phyloP scores from a whole-genome alignment of 2,329 filamentous ascomycete genomes.

The Coniochaeta ligniaria region DNA sequence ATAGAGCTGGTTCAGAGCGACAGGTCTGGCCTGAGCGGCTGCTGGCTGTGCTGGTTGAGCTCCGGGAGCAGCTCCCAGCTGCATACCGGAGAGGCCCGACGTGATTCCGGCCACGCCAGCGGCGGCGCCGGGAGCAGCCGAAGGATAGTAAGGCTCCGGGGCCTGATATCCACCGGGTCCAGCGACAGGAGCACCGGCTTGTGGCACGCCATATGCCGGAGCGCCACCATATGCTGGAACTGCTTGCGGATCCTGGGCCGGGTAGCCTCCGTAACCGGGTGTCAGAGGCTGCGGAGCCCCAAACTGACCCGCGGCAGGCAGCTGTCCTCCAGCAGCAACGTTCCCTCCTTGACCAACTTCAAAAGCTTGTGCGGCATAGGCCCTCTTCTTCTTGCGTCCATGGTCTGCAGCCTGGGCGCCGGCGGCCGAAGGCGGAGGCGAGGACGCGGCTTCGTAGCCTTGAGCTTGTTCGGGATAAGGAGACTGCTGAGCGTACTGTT shows the following conservation, averaged over 20 bases:
- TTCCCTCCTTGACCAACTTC: constrained; percentile 88
- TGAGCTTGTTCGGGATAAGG: constrained; percentile 30
- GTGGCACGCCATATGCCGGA: constrained; percentile 32
- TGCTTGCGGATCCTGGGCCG: constrained; percentile 37
- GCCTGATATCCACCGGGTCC: constrained; percentile 58
- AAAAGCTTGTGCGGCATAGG: constrained; percentile 91
- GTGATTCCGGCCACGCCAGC: constrained; percentile 65
- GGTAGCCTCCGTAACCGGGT: constrained; percentile 53
- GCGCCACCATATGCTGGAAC: constrained; percentile 31
- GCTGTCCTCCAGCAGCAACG: constrained; percentile 44
- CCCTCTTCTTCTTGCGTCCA: constrained; percentile 81
- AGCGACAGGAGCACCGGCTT: constrained; percentile 31
- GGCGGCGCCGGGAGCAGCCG: constrained; percentile 17
- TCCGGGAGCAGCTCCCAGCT: constrained; percentile 59
- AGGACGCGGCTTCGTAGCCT: constrained; percentile 29
- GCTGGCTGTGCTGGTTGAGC: constrained; percentile 32
- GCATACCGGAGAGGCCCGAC: constrained; percentile 80
- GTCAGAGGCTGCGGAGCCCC: constrained; percentile 33
- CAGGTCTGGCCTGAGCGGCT: constrained; percentile 30
- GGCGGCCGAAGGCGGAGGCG: constrained; percentile 23
- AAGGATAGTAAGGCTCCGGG: constrained; percentile 56
- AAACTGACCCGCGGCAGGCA: constrained; percentile 34
- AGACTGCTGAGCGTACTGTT: constrained; percentile 31
- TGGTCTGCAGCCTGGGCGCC: constrained; percentile 30
- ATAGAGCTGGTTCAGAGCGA: constrained; percentile 77